Percentiles rank a stretch among this genome's conserved stretches.
These are phyloP conservation scores for Sequoia sempervirens DNA, from an alignment of 75 land plant genomes.

Conservation along the genomic window DNA sequence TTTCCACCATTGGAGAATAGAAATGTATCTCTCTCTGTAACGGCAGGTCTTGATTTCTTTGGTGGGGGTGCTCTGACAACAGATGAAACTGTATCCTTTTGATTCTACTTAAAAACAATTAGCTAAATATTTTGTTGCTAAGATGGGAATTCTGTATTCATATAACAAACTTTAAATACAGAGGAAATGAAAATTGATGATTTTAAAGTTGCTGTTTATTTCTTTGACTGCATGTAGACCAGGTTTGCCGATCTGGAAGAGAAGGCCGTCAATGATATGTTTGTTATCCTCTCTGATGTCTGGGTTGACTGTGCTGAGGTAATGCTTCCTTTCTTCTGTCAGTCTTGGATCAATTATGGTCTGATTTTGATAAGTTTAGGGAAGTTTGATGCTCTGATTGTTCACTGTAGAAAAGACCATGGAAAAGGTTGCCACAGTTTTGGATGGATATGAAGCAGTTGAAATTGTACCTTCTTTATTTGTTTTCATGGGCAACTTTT, in stretches of 20 bases:
- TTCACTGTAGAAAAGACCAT: slow-evolving; percentile 64
- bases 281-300: slow-evolving; percentile 93
- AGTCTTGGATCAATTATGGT: neutral
- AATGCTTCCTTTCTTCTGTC: slow-evolving; percentile 2
- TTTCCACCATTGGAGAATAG: slow-evolving; percentile 95
- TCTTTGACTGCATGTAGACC: slow-evolving; percentile 25
- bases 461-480: slow-evolving; percentile 96
- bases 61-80: slow-evolving; percentile 57
- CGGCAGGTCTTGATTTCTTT: slow-evolving; percentile 84
- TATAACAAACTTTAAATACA: neutral
- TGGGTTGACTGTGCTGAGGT: slow-evolving; percentile 94
- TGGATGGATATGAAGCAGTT: slow-evolving; percentile 80
- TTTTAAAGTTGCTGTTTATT: neutral
- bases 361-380: neutral
- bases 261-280: slow-evolving; percentile 93
- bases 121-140: neutral
- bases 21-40: slow-evolving; percentile 50
- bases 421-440: slow-evolving; percentile 68
- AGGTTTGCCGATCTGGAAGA: slow-evolving; percentile 66
- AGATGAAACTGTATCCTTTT: slow-evolving; percentile 77
- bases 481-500: slow-evolving; percentile 96
- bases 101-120: neutral
- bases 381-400: slow-evolving; percentile 8
- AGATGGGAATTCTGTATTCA: neutral
- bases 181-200: neutral